A percentile compares a stretch with the other conserved stretches of the same genome.
These are phyloP conservation scores for Candida insectalens DNA, from an alignment of 805 yeast genomes.

Conservation along the genomic window DNA sequence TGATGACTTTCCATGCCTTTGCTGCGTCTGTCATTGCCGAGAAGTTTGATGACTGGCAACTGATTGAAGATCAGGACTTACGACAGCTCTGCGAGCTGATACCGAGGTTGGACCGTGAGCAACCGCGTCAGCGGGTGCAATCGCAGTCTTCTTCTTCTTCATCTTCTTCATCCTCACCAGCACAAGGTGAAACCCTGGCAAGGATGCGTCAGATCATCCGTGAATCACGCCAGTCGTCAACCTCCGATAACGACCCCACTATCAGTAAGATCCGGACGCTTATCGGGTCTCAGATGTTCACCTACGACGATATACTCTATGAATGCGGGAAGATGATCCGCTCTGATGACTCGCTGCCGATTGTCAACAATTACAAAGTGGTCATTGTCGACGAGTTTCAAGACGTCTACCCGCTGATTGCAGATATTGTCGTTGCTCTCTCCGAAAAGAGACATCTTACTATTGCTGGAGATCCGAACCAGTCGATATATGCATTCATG, in stretches of 20 bases:
- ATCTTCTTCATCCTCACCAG: no score
- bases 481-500: conserved; percentile 58
- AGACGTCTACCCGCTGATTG: conserved; percentile 47
- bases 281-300: conserved; percentile 13
- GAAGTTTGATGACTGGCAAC: conserved; percentile 22
- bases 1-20: conserved; percentile 57
- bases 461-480: conserved; percentile 64
- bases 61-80: conserved; percentile 39
- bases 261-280: conserved; percentile 4
- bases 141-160: neutral
- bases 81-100: conserved; percentile 9
- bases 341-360: conserved; percentile 10
- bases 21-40: conserved; percentile 40
- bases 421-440: conserved; percentile 33
- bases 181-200: neutral
- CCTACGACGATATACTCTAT: conserved; percentile 16
- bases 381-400: conserved; percentile 68
- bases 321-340: conserved; percentile 13
- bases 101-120: neutral
- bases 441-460: conserved; percentile 40
- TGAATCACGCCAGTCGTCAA: conserved; percentile 3
- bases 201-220: conserved; percentile 10
- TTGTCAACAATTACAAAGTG: conserved; percentile 22
- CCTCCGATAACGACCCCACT: no score
- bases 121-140: neutral